These are phyloP conservation scores for Plantago major DNA, from an alignment of 257 asterid genomes.

Conservation along the genomic window DNA sequence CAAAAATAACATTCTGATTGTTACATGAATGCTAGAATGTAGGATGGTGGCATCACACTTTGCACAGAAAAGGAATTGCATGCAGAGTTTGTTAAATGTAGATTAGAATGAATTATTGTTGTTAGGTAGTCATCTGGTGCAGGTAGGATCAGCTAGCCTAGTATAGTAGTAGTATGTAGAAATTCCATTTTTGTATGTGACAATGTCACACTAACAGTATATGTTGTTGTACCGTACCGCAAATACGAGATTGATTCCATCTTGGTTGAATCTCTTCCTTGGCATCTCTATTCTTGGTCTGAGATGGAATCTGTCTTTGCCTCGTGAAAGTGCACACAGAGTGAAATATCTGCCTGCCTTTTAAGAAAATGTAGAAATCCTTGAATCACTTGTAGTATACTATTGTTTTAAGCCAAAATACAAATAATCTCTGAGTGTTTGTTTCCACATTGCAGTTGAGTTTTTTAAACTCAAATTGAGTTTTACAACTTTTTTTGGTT, in stretches of 20 bases:
- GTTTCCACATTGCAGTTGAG: no score
- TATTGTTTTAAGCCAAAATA: no score
- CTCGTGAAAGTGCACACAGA: no score
- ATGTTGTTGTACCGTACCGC: background rate
- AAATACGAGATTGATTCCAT: background rate
- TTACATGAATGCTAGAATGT: constrained; percentile 26
- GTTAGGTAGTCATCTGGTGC: background rate
- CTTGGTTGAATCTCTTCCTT: background rate
- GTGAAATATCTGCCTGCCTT: no score
- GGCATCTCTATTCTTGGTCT: background rate
- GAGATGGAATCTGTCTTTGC: background rate
- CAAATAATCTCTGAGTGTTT: no score
- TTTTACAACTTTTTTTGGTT: no score
- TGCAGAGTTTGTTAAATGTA: constrained; percentile 17
- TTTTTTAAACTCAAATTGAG: no score
- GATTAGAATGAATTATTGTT: constrained; percentile 16
- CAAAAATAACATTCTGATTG: constrained; percentile 63
- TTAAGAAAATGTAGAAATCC: no score
- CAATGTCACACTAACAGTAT: background rate
- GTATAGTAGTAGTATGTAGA: no score
- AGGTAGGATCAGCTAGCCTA: constrained; percentile 3
- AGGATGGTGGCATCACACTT: background rate
- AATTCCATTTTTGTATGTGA: background rate
- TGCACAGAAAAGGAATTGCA: constrained; percentile 11
- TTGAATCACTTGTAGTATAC: no score